Evolutionary conservation across 2,329 filamentous ascomycete genomes (phyloP).

Genomic region (Aspergillus carbonarius): DNA sequence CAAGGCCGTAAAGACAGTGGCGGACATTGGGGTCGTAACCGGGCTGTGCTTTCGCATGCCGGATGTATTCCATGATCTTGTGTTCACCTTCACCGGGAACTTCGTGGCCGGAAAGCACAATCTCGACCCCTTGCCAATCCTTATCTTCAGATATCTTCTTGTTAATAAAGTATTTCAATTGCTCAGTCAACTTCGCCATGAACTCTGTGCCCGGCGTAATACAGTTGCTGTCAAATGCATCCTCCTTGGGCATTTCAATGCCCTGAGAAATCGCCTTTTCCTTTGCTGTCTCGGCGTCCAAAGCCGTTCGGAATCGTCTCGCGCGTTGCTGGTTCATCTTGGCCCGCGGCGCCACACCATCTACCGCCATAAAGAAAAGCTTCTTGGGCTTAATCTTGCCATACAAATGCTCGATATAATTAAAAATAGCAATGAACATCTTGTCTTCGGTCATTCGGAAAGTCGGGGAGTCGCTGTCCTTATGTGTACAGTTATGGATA

Average conservation of each 20-base stretch:
- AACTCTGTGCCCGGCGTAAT: constrained; percentile 96
- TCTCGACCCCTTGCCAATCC: constrained; percentile 96
- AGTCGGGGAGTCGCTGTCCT: constrained; percentile 86
- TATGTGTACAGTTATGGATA: constrained; percentile 99
- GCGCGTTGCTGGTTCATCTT: constrained; percentile 99
- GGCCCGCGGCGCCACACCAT: constrained; percentile 92
- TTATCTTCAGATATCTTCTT: constrained; percentile 97
- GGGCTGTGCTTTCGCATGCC: constrained; percentile 91
- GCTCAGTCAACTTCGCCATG: constrained; percentile 92
- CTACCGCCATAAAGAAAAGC: constrained; percentile 99
- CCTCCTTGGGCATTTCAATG: constrained; percentile 89
- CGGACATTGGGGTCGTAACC: constrained; percentile 90
- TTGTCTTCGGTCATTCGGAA: constrained; percentile 95
- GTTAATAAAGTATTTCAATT: constrained; percentile 97
- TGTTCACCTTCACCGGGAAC: constrained; percentile 98
- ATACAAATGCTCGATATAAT: constrained; percentile 98
- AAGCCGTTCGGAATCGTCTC: constrained; percentile 87
- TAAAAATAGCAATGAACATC: constrained; percentile 99
- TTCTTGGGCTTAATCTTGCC: constrained; percentile 98
- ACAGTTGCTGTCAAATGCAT: constrained; percentile 97
- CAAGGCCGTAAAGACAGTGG: constrained; percentile 94
- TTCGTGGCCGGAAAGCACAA: constrained; percentile 95
- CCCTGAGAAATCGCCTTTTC: constrained; percentile 91
- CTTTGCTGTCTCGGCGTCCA: constrained; percentile 84
- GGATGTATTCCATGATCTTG: constrained; percentile 99